Conservation (phyloP, 2,329 filamentous ascomycete species). For the Monilinia aucupariae region DNA sequence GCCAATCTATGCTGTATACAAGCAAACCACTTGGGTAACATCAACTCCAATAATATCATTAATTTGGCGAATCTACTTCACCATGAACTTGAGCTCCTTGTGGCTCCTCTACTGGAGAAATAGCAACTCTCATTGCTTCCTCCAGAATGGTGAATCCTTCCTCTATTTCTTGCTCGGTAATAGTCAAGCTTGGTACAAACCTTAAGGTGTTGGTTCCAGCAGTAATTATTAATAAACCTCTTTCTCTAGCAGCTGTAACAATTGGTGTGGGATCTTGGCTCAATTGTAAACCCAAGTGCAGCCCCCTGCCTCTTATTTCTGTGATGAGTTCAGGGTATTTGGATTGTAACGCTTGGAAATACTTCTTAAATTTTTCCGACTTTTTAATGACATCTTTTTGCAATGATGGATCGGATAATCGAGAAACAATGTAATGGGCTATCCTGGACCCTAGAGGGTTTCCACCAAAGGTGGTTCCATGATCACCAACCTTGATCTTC, state of each 20-base stretch:
- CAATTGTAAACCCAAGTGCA: slow-evolving; percentile 85
- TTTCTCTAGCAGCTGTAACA: slow-evolving; percentile 78
- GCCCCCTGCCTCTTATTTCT: slow-evolving; percentile 75
- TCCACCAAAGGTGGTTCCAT: slow-evolving; percentile 70
- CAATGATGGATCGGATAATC: slow-evolving; percentile 65
- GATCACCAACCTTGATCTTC: slow-evolving; percentile 60
- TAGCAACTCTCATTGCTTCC: slow-evolving; percentile 47
- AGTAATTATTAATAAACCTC: slow-evolving; percentile 84
- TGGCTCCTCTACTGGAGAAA: slow-evolving; percentile 18
- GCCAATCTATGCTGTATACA: not conserved
- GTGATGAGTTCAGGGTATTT: slow-evolving; percentile 66
- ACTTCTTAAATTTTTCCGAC: slow-evolving; percentile 52
- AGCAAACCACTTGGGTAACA: not conserved
- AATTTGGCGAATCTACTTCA: slow-evolving; percentile 31
- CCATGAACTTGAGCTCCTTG: slow-evolving; percentile 25
- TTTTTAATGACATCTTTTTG: slow-evolving; percentile 66
- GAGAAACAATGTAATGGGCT: slow-evolving; percentile 77
- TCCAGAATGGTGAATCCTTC: slow-evolving; percentile 71
- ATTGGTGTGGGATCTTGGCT: slow-evolving; percentile 66
- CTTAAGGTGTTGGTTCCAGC: slow-evolving; percentile 87
- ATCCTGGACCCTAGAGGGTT: slow-evolving; percentile 66
- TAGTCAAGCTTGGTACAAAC: slow-evolving; percentile 82
- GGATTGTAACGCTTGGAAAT: slow-evolving; percentile 51
- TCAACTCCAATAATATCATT: slow-evolving; percentile 3
- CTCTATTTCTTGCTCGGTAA: slow-evolving; percentile 75